Evolutionary conservation across 495 filamentous ascomycete genomes (phyloP), one percentile per base, ranked within the genome.

Genomic region (Daldinia decipiens): DNA sequence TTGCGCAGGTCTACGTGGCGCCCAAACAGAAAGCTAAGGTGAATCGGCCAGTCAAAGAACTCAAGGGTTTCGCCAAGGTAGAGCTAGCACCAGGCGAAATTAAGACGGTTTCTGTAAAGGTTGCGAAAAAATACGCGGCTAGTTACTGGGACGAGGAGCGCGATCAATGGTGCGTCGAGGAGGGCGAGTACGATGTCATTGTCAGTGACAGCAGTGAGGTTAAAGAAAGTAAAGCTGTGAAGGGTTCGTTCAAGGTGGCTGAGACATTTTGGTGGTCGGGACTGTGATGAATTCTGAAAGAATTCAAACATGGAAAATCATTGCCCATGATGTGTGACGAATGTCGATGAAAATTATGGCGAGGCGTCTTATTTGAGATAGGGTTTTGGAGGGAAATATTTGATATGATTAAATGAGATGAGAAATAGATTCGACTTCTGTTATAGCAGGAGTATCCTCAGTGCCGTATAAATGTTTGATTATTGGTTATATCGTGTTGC

Each of bases 61-160:
- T 94, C 32, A 91, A 91, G 80, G 90, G 88, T 1, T 93, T 94
- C 74, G 81, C 85, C 56, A 93, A 93, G 79, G 88, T 93, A 1
- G 80, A 85, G 57, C 75, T 93, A 26, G 79, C 84, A 53, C 84
- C 88, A 0, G 90, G 89, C 0, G 85, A 93, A 82, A 84, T 78
- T 13, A 86, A 87, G 76, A 80, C 72, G 19, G 89, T 90, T 6
- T 74, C 79, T 19, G 84, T 92, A 8, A 75, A 77, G 21, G 79
- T 92, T 12, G 87, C 90, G 69, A 73, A 65, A 21, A 90, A 88
- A 74, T 83, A 89, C 27, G 87, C 90, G 0, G 85, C 86, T 0
- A 87, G 88, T 61, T 93, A 90, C 80, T 92, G 87, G 85, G 90
- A 93, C 71, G 90, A 92, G 77, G 80, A 86, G 52, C 81, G 89